These are phyloP conservation scores for Garcia nutans DNA, from an alignment of 345 rosid genomes.

Conservation along the genomic window DNA sequence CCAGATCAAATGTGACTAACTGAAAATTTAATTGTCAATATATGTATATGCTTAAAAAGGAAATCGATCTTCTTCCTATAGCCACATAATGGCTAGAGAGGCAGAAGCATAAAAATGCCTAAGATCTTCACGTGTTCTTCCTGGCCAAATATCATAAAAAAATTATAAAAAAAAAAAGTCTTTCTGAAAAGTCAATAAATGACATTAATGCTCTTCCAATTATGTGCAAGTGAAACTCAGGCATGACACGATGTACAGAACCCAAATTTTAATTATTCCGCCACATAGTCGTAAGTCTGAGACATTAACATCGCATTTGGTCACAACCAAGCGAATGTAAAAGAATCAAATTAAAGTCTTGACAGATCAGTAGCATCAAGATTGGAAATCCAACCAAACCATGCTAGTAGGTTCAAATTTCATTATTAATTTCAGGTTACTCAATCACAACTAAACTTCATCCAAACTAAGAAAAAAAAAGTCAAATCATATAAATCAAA, in stretches of 20 bases:
- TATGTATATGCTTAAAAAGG: too few species aligned
- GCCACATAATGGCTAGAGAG: too few species aligned
- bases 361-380: not conserved
- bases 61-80: too few species aligned
- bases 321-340: not conserved
- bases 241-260: not conserved
- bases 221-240: not conserved
- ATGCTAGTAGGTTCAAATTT: not conserved
- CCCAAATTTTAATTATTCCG: not conserved
- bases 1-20: not conserved
- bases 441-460: not conserved
- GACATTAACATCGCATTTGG: not conserved
- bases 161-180: not conserved
- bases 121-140: not conserved
- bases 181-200: not conserved
- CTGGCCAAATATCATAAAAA: not conserved
- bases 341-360: too few species aligned
- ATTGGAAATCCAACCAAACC: not conserved
- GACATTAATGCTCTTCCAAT: conserved; percentile 10
- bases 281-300: not conserved
- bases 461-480: not conserved
- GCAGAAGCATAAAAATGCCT: not conserved
- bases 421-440: not conserved
- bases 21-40: not conserved
- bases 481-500: not conserved